These are phyloP conservation scores for Phytopythium delawarense DNA, from an alignment of 352 stramenopile genomes.

Conservation along the genomic window DNA sequence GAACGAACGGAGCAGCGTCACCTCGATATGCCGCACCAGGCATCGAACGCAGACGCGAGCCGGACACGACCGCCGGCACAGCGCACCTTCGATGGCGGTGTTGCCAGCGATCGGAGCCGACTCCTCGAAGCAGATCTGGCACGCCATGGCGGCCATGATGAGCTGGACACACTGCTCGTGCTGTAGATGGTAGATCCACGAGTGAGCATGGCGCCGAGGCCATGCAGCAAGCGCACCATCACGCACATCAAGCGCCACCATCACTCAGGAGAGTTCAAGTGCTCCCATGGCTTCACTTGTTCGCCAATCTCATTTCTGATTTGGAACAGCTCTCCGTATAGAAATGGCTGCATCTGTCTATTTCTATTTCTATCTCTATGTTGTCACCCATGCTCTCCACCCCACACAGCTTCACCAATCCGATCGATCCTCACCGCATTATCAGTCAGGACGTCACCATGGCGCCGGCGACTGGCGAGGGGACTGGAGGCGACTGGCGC, in stretches of 20 bases:
- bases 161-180: too few relatives aligned
- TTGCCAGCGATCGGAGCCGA: constrained; percentile 5
- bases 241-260: too few relatives aligned
- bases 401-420: neutral
- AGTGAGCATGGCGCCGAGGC: too few relatives aligned
- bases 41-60: constrained; percentile 19
- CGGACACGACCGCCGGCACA: constrained; percentile 20
- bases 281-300: too few relatives aligned
- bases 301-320: too few relatives aligned
- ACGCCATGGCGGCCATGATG: constrained; percentile 8
- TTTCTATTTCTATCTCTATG: too few relatives aligned
- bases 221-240: too few relatives aligned
- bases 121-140: constrained; percentile 33
- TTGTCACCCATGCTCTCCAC: neutral
- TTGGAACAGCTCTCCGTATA: too few relatives aligned
- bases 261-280: too few relatives aligned
- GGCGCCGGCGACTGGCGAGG: neutral
- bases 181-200: neutral
- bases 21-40: constrained; percentile 18
- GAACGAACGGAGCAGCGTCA: constrained; percentile 26
- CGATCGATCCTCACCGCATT: neutral
- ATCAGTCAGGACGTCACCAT: constrained; percentile 3
- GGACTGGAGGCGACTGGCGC: constrained; percentile 15
- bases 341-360: too few relatives aligned
- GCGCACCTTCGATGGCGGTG: constrained; percentile 2